phyloP scores from a whole-genome alignment of 768 basidiomycete species.

The Phlebiopsis flavidoalba region DNA sequence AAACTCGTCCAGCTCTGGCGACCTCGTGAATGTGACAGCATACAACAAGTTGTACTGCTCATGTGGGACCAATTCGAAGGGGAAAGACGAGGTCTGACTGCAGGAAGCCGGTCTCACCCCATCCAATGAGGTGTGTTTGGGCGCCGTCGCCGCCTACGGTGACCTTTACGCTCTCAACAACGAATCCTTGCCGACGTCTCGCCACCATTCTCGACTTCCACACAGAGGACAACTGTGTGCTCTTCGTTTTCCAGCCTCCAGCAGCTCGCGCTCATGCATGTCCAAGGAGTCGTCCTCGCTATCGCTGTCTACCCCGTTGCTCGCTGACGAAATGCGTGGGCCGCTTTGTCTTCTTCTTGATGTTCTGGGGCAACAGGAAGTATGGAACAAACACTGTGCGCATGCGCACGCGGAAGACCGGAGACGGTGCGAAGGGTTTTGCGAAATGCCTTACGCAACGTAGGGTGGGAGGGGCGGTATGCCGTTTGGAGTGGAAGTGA shows the following conservation, averaged over 20 bases:
- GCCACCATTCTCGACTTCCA: constrained; percentile 84
- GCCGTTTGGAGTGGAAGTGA: constrained; percentile 10
- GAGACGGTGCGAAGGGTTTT: constrained; percentile 74
- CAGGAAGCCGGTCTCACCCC: constrained; percentile 38
- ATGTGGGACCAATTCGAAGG: constrained; percentile 53
- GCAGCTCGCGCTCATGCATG: constrained; percentile 30
- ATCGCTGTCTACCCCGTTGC: constrained; percentile 25
- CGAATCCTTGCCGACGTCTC: constrained; percentile 60
- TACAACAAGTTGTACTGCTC: constrained; percentile 90
- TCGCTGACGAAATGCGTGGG: constrained; percentile 19
- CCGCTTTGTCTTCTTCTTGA: not conserved
- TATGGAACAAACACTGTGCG: constrained; percentile 91
- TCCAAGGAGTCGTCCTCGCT: constrained; percentile 34
- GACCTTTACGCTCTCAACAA: constrained; percentile 72
- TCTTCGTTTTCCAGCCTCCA: constrained; percentile 73
- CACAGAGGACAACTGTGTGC: constrained; percentile 82
- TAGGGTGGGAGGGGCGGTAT: constrained; percentile 34
- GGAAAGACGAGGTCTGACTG: constrained; percentile 53
- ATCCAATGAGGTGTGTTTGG: constrained; percentile 41
- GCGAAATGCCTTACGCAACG: constrained; percentile 82
- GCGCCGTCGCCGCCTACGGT: constrained; percentile 66
- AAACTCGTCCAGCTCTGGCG: constrained; percentile 51
- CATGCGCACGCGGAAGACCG: constrained; percentile 88
- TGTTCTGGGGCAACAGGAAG: constrained; percentile 55
- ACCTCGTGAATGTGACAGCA: constrained; percentile 74